A percentile compares a stretch with the other conserved stretches of the same genome.
Evolutionary conservation across 257 asterid species (phyloP).

Genomic region (Parsonsia alboflavescens): DNA sequence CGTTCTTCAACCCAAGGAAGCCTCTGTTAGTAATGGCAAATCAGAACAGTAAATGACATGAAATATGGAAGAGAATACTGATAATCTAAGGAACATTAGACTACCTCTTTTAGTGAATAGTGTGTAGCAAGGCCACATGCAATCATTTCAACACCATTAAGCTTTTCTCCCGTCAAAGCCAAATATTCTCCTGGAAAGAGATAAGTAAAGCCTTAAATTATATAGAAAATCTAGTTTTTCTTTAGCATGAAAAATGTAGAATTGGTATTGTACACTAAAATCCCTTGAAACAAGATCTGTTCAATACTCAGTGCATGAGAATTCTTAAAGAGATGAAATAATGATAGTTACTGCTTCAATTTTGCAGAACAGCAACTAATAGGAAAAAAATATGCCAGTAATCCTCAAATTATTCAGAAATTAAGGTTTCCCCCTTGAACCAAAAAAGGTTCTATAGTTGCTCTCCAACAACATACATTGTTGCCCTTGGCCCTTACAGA

Average conservation of each 20-base stretch:
- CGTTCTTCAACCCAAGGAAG: slow-evolving; percentile 95
- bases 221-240: not conserved
- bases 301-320: not conserved
- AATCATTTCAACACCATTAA: slow-evolving; percentile 85
- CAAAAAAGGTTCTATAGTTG: not conserved
- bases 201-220: not conserved
- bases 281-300: not conserved
- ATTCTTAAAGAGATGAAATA: not conserved
- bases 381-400: not conserved
- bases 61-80: slow-evolving; percentile 18
- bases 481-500: not conserved
- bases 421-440: not conserved
- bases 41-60: slow-evolving; percentile 1
- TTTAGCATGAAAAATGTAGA: not conserved
- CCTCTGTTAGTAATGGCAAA: slow-evolving; percentile 43
- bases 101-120: slow-evolving; percentile 65
- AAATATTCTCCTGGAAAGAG: slow-evolving; percentile 78
- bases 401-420: not conserved
- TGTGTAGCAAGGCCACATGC: slow-evolving; percentile 97
- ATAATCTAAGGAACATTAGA: slow-evolving; percentile 4
- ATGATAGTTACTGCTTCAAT: not conserved
- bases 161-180: slow-evolving; percentile 90
- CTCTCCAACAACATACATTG: not conserved
- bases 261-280: not conserved
- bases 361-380: not conserved